Percentiles rank a stretch among this genome's conserved stretches.
Conservation (phyloP, 225 moss, liverwort and hornwort genomes). For the Physcomitrium patens region DNA sequence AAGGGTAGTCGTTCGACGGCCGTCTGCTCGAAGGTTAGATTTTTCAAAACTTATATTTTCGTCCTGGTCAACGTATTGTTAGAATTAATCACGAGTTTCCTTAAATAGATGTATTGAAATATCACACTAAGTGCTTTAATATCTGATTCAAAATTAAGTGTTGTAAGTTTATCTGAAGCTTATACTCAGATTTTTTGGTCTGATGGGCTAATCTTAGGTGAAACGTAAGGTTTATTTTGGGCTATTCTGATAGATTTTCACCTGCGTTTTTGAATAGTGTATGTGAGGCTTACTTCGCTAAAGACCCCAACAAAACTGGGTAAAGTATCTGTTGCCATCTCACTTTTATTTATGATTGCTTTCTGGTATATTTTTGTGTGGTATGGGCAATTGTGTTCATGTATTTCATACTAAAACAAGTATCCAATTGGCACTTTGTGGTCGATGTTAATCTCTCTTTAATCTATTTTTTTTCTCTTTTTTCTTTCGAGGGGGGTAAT, state of each 20-base stretch:
- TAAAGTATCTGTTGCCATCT: constrained; percentile 28
- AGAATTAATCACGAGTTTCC: neutral
- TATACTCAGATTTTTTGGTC: too few species aligned
- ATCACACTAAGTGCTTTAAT: neutral
- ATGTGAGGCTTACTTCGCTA: constrained; percentile 95
- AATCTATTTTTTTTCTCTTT: neutral
- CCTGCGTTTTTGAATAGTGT: constrained; percentile 64
- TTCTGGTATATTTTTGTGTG: constrained; percentile 7
- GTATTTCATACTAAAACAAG: neutral
- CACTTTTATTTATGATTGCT: constrained; percentile 12
- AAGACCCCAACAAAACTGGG: constrained; percentile 96
- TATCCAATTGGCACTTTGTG: neutral
- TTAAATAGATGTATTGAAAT: neutral
- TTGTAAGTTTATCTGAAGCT: too few species aligned
- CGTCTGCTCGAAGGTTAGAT: constrained; percentile 84
- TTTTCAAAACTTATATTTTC: neutral
- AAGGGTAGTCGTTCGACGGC: constrained; percentile 78
- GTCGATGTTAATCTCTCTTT: neutral
- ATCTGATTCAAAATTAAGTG: neutral
- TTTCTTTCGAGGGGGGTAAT: constrained; percentile 3
- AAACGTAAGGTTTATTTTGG: neutral
- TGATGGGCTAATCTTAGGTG: too few species aligned
- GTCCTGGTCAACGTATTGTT: neutral
- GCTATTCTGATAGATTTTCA: constrained; percentile 25
- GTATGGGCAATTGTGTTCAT: neutral